phyloP scores from a whole-genome alignment of 2,329 filamentous ascomycete genomes.

The Colletotrichum tofieldiae region DNA sequence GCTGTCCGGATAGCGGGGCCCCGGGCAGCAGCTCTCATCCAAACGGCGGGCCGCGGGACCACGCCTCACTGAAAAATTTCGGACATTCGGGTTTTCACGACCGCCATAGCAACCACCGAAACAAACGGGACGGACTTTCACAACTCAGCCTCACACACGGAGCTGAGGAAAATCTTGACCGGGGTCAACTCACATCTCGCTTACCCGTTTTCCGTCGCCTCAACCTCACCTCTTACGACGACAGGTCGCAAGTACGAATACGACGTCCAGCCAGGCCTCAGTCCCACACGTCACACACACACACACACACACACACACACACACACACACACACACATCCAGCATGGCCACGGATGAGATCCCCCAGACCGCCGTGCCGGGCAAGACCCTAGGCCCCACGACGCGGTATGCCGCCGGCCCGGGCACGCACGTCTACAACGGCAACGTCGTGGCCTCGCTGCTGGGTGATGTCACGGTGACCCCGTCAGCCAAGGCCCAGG shows the following conservation, averaged over 20 bases:
- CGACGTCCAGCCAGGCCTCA: background rate
- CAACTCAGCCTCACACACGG: constrained; percentile 19
- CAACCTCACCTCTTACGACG: background rate
- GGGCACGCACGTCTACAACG: constrained; percentile 86
- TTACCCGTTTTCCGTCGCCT: constrained; percentile 1
- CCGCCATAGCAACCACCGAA: constrained; percentile 25
- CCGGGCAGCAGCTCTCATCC: constrained; percentile 30
- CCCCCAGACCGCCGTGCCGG: constrained; percentile 81
- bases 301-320: constrained; percentile 7
- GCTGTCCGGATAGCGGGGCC: constrained; percentile 35
- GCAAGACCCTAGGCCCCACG: constrained; percentile 81
- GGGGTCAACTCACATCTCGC: constrained; percentile 3
- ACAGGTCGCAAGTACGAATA: constrained; percentile 6
- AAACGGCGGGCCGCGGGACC: constrained; percentile 24
- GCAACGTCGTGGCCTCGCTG: constrained; percentile 85
- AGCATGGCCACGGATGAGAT: constrained; percentile 54
- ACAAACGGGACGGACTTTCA: constrained; percentile 25
- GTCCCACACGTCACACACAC: constrained; percentile 33
- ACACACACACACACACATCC: background rate
- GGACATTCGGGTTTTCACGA: constrained; percentile 40
- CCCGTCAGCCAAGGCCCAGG: constrained; percentile 62
- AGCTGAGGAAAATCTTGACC: constrained; percentile 13
- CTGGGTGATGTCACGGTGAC: constrained; percentile 78
- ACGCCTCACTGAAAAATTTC: constrained; percentile 32
- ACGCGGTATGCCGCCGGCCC: constrained; percentile 80